Evolutionary conservation across 1,139 yeast genomes (phyloP), one percentile per base, ranked within the genome.

Genomic region (Protomyces pachydermus): DNA sequence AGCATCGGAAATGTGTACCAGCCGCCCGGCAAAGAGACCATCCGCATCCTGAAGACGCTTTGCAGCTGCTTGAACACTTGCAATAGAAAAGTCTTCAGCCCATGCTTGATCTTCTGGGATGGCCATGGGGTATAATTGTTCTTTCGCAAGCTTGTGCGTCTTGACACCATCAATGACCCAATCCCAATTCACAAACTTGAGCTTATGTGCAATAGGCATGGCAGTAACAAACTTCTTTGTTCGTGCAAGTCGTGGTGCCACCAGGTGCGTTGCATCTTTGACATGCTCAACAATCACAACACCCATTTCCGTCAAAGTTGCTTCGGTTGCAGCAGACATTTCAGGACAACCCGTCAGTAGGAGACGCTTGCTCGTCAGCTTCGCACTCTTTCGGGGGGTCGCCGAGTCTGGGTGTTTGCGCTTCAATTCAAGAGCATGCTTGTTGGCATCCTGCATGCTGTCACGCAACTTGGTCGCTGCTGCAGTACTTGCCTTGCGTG

Each of bases 141-240:
- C 62, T 6, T 38, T 37, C 4, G 37, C 52, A 28, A 58, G 14
- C 53, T 58, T 52, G 34, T 34, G 56, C n/a, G 56, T 50, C 28
- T 52, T 25, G 35, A 58, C 53, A 32, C 56, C 45, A 38, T 25
- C 56, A 5, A 52, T 14, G 10, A 58, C 39, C 62, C 62, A 58
- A 10, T 58, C 35, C 62, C 62, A 58, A 32, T 58, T 53, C 23
- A 58, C 62, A 52, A 58, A 58, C 16, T 12, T 75, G 18, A 86
- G 79, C 23, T 71, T 71, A n/a, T 77, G 77, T 1, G 75, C 76
- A 6, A 69, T 68, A 1, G 82, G 77, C 64, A 82, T 69, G 1
- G 81, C 77, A 38, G 77, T 74, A 42, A 93, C 78, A 71, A 91
- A 91, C 74, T 93, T 93, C 66, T 88, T 96, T 0, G 98, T 93